Percentiles rank a stretch among this genome's conserved stretches.
Conservation (phyloP, 2,329 filamentous ascomycete genomes). For the Eutypa lata region DNA sequence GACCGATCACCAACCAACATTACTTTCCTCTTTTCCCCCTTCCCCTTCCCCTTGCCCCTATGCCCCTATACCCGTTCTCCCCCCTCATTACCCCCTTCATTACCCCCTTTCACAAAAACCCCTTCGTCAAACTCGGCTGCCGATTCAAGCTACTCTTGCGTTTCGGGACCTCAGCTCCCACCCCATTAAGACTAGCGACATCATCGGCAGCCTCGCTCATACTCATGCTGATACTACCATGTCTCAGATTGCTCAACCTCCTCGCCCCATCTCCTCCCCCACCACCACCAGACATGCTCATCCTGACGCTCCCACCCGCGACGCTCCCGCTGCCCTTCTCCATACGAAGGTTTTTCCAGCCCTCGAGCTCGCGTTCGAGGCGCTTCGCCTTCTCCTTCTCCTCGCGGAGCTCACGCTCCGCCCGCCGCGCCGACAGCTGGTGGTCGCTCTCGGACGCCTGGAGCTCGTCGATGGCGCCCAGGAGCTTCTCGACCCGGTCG, state of each 20-base stretch:
- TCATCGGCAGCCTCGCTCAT: slow-evolving; percentile 36
- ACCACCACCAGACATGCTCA: slow-evolving; percentile 21
- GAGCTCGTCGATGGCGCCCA: slow-evolving; percentile 89
- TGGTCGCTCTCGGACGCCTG: slow-evolving; percentile 81
- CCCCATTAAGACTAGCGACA: slow-evolving; percentile 20
- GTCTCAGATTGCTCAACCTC: slow-evolving; percentile 48
- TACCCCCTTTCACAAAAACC: slow-evolving; percentile 56
- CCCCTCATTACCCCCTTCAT: neutral
- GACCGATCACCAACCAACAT: no score
- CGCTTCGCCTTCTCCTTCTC: slow-evolving; percentile 78
- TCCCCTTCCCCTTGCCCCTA: neutral
- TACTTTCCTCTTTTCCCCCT: neutral
- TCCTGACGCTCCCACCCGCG: slow-evolving; percentile 18
- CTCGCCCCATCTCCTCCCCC: slow-evolving; percentile 20
- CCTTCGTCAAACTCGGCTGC: slow-evolving; percentile 69
- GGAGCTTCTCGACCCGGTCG: slow-evolving; percentile 86
- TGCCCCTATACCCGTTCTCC: neutral
- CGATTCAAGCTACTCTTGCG: slow-evolving; percentile 64
- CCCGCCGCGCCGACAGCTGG: slow-evolving; percentile 78
- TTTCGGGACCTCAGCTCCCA: slow-evolving; percentile 54
- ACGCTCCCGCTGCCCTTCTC: slow-evolving; percentile 49
- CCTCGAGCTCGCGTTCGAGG: slow-evolving; percentile 85
- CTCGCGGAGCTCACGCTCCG: slow-evolving; percentile 85
- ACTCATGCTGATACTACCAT: slow-evolving; percentile 33
- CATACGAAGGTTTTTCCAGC: slow-evolving; percentile 72